A percentile compares a stretch with the other conserved stretches of the same genome.
Conservation (phyloP, 176 grass and related monocot species). For the Aegilops longissima region DNA sequence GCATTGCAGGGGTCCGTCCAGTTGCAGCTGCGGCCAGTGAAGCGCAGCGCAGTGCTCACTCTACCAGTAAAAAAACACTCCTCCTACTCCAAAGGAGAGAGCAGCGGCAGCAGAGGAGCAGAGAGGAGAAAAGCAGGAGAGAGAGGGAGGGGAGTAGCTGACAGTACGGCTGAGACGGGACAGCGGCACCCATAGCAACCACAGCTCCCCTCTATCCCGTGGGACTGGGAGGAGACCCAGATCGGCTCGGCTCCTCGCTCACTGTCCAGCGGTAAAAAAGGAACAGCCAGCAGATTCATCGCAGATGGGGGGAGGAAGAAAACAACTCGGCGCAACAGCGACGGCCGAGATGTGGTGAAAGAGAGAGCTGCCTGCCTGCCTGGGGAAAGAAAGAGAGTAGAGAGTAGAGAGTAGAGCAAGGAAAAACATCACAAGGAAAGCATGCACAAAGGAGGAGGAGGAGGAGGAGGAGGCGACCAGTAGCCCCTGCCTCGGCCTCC, state of each 20-base stretch:
- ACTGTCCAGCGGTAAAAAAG: conserved; percentile 11
- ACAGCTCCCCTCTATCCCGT: neutral
- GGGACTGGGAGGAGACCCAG: neutral
- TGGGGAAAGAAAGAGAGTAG: neutral
- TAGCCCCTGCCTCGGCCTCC: neutral
- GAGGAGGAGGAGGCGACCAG: neutral
- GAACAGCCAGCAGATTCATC: neutral
- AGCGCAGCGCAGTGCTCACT: neutral
- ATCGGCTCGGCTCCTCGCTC: neutral
- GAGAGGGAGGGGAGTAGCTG: neutral
- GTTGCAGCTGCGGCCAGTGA: neutral
- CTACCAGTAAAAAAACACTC: neutral
- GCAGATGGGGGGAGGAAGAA: neutral
- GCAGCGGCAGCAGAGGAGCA: neutral
- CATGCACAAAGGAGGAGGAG: conserved; percentile 10
- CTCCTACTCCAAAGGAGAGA: neutral
- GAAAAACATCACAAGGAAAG: conserved; percentile 11
- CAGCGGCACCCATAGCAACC: neutral
- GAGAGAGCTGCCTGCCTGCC: neutral
- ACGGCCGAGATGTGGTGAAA: neutral
- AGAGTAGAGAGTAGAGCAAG: neutral
- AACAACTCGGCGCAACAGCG: neutral
- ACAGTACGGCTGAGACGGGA: neutral
- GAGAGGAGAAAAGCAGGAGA: neutral
- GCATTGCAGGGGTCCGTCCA: neutral